phyloP scores from a whole-genome alignment of 306 rosid species.

The Gastrolobium bilobum region DNA sequence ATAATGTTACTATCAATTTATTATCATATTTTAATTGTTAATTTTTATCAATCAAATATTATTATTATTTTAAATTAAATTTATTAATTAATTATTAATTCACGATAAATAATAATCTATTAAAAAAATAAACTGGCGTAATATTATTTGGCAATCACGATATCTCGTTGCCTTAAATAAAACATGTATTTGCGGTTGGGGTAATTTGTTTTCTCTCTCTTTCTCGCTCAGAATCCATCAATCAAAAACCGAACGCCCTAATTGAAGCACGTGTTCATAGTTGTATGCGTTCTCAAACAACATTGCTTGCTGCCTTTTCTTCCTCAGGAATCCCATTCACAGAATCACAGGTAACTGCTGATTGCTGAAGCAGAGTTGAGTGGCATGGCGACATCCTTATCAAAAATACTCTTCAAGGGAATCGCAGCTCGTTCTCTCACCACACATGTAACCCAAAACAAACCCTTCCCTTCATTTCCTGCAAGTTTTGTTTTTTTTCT shows the following conservation, averaged over 20 bases:
- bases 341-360: not conserved
- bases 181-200: too few species aligned
- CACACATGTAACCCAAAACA: constrained; percentile 24
- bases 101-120: too few species aligned
- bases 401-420: constrained; percentile 52
- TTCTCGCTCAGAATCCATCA: not conserved
- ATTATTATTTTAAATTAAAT: too few species aligned
- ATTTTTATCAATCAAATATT: too few species aligned
- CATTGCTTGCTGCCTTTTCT: not conserved
- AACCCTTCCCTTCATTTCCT: not conserved
- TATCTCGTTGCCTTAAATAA: too few species aligned
- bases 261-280: not conserved
- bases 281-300: not conserved
- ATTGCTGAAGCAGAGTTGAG: not conserved
- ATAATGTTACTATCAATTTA: too few species aligned
- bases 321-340: not conserved
- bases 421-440: constrained; percentile 46
- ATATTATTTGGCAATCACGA: too few species aligned
- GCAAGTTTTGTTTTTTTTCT: not conserved
- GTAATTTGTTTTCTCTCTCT: too few species aligned
- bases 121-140: too few species aligned
- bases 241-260: not conserved
- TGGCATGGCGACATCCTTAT: constrained; percentile 45
- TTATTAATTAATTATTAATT: too few species aligned
- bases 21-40: too few species aligned